Base-by-base conservation (phyloP, 768 basidiomycete species). In the Podaxis sp. region DNA sequence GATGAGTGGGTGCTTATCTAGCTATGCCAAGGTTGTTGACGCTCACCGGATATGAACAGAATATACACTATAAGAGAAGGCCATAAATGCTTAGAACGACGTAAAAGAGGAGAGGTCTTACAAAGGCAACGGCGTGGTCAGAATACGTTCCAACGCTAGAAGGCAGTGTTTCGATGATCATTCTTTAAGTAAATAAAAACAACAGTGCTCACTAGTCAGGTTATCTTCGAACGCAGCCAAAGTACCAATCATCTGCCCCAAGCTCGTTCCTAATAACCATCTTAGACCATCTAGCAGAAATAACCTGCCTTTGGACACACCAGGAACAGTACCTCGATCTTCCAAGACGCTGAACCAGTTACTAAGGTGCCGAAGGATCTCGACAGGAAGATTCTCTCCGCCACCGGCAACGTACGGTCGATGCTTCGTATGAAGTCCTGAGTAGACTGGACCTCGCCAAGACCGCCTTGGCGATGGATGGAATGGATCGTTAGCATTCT, bases 121-220 rank as follows among this genome's bases (percentile, higher is more conserved):
- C 87, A 87, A 86, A 33, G 87, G 87, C 40, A 88, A 68, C 1
- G 87, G 87, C 0, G 86, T 89, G 0, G 87, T 87, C 60, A 90
- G 66, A 54, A 87, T 86, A 33, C 77, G 75, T 70, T 89, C 87
- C 57, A 88, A 71, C 5, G 79, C 84, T 87, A 20, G 8, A 50
- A 61, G 37, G 8, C 38, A 56, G 4, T 12, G 17, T 17, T 13
- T 57, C 2, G 62, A 49, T 60, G 10, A 20, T 55, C 17, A 7
- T 38, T 33, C 13, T 22, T 24, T 65, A 3, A 17, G 22, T 26
- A 10, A 36, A 28, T 26, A 10, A 36, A 28, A 22, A 41, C 22
- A 15, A 46, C 41, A 28, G 6, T 8, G 63, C 77, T 52, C 56
- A 86, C 86, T 74, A 13, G 76, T 77, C 53, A 87, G 70, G 62